phyloP scores from a whole-genome alignment of 176 grass and related monocot species.

The Hyparrhenia diplandra region DNA sequence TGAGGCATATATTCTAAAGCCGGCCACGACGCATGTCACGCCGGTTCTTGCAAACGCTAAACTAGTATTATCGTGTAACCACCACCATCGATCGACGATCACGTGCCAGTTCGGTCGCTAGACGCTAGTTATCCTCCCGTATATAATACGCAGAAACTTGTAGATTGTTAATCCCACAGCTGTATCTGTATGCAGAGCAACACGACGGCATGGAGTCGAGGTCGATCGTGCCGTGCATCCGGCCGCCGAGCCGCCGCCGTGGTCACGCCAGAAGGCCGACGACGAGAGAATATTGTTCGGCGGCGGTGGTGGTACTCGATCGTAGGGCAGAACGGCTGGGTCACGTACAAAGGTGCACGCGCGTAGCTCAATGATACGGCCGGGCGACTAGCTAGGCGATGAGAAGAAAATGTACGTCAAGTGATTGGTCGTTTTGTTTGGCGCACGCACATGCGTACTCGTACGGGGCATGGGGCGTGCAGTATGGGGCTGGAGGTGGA shows the following conservation, averaged over 20 bases:
- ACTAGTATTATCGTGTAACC: not conserved
- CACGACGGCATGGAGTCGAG: too few relatives aligned
- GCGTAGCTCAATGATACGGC: not conserved
- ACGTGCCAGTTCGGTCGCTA: too few relatives aligned
- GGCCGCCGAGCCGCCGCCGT: too few relatives aligned
- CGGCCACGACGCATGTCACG: not conserved
- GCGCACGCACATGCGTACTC: not conserved
- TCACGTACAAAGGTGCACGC: not conserved
- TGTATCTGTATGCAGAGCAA: too few relatives aligned
- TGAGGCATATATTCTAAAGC: constrained; percentile 11
- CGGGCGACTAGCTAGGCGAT: too few relatives aligned
- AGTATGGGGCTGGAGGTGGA: not conserved
- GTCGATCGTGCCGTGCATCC: too few relatives aligned
- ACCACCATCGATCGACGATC: not conserved
- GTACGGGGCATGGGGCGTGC: not conserved
- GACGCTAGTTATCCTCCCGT: too few relatives aligned
- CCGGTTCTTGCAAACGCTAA: not conserved
- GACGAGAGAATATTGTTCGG: not conserved
- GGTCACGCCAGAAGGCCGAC: not conserved
- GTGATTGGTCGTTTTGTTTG: not conserved
- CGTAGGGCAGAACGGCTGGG: not conserved
- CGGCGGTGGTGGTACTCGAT: not conserved
- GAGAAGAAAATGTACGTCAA: not conserved
- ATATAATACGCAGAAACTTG: too few relatives aligned
- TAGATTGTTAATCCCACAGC: too few relatives aligned